Percentiles rank a stretch among this genome's conserved stretches.
Conservation (phyloP, 192 early-diverging fungal genomes). For the Linnemannia elongata region DNA sequence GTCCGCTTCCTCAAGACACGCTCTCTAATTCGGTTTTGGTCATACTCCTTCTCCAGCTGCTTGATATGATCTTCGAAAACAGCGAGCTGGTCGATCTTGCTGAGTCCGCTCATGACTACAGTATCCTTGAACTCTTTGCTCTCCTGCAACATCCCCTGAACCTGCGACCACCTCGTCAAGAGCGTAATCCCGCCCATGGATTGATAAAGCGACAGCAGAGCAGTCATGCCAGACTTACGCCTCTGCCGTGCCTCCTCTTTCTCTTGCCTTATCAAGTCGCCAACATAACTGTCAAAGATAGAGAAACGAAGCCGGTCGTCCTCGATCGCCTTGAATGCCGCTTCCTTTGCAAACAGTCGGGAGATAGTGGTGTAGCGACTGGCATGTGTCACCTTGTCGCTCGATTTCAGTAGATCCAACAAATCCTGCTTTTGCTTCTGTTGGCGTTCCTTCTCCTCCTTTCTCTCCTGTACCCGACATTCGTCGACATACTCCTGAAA, state of each 20-base stretch:
- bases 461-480: constrained; percentile 68
- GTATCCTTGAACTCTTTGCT: constrained; percentile 65
- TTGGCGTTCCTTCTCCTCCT: constrained; percentile 50
- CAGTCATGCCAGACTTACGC: constrained; percentile 73
- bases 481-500: constrained; percentile 82
- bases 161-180: constrained; percentile 69
- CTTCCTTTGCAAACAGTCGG: constrained; percentile 72
- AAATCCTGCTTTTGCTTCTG: constrained; percentile 36
- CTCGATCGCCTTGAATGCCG: constrained; percentile 71
- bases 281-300: constrained; percentile 82
- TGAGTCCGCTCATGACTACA: constrained; percentile 74
- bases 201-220: constrained; percentile 68
- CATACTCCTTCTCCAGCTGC: constrained; percentile 70
- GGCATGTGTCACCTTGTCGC: constrained; percentile 43
- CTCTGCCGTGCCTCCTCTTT: constrained; percentile 73
- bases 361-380: constrained; percentile 50
- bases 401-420: constrained; percentile 21
- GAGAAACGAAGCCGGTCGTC: constrained; percentile 71
- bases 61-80: constrained; percentile 87
- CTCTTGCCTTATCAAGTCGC: constrained; percentile 73
- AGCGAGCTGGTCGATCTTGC: constrained; percentile 83
- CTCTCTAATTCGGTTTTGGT: constrained; percentile 60
- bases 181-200: constrained; percentile 71
- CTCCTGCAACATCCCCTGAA: constrained; percentile 63
- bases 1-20: constrained; percentile 62